Evolutionary conservation across 169 alveolate genomes (phyloP), one percentile per base, ranked within the genome.

Genomic region (Babesia gibsoni): DNA sequence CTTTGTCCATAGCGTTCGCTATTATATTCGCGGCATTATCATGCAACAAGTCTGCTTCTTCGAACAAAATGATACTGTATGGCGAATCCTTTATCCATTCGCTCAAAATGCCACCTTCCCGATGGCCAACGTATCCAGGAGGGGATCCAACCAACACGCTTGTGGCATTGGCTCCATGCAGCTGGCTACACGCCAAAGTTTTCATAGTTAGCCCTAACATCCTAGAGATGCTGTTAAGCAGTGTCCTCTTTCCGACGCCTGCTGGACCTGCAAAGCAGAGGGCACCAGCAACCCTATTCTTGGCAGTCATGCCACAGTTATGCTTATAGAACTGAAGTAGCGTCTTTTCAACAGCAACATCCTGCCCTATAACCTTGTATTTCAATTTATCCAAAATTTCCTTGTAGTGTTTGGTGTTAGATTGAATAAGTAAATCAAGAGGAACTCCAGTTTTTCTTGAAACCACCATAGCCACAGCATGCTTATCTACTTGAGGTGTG

Each of bases 381-480:
- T 81, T 84, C 63, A 90, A 56, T 25, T 52, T 75, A 12, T 72
- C 74, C 46, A 89, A 52, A 0, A 84, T 83, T 37, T 81, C 82
- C 43, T 84, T 91, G 23, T 58, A 58, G 43, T 58, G 5, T 33
- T 10, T 5, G 49, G 70, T 73, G 56, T 89, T 92, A 0, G 91
- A 83, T 52, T 87, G 83, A 35, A 73, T 35, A 36, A 91, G 82
- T 48, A 83, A 69, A 52, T 70, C 75, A 36, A 82, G 84, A 8
- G 94, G 92, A n/a, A 91, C 90, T 25, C 94, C 94, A 3, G 96
- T 90, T 82, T 91, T 78, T 32, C 86, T 52, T 14, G 90, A 68
- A 1, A 90, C 90, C 16, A 82, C 90, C 53, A 54, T 50, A 6
- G 91, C 90, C 4, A 90, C 78, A 59, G 74, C 90, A 36, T 85